Evolutionary conservation across 1,284 basidiomycete genomes (phyloP).

Genomic region (Cryptococcus maquisensis): DNA sequence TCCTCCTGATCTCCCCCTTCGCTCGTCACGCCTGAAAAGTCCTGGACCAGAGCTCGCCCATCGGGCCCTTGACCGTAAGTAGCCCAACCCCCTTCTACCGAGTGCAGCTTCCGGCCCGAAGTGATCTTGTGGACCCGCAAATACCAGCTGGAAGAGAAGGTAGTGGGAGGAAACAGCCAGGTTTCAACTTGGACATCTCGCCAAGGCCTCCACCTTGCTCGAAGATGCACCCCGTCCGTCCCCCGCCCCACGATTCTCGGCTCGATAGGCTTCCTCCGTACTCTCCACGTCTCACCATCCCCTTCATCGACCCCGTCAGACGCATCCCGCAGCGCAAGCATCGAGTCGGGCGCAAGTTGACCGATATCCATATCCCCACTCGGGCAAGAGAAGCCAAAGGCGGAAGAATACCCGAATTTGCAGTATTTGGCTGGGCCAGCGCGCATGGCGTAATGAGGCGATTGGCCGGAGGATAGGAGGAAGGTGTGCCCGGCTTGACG

Average conservation of each 20-base stretch:
- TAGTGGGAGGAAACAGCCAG: slow-evolving; percentile 63
- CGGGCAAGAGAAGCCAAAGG: slow-evolving; percentile 71
- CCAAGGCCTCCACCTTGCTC: slow-evolving; percentile 70
- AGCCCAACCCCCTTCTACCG: slow-evolving; percentile 67
- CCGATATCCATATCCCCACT: slow-evolving; percentile 65
- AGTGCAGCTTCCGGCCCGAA: slow-evolving; percentile 54
- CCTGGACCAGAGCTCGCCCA: slow-evolving; percentile 56
- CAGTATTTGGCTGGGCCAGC: slow-evolving; percentile 73
- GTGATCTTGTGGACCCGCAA: slow-evolving; percentile 63
- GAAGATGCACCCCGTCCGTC: slow-evolving; percentile 54
- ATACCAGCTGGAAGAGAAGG: slow-evolving; percentile 60
- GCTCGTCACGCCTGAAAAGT: slow-evolving; percentile 39
- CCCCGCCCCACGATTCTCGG: slow-evolving; percentile 57
- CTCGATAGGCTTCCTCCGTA: slow-evolving; percentile 60
- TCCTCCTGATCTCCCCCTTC: slow-evolving; percentile 34
- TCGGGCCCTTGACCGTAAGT: slow-evolving; percentile 65
- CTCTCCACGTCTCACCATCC: slow-evolving; percentile 65
- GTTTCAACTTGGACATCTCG: slow-evolving; percentile 67
- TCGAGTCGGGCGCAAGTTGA: slow-evolving; percentile 65
- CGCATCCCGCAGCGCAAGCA: slow-evolving; percentile 61
- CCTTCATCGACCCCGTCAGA: slow-evolving; percentile 47
- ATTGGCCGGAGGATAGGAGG: slow-evolving; percentile 69
- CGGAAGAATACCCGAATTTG: slow-evolving; percentile 67
- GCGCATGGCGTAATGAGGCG: slow-evolving; percentile 71
- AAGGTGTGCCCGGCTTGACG: slow-evolving; percentile 58